Evolutionary conservation across 495 filamentous ascomycete species (phyloP).

Genomic region (Sordaria brevicollis): DNA sequence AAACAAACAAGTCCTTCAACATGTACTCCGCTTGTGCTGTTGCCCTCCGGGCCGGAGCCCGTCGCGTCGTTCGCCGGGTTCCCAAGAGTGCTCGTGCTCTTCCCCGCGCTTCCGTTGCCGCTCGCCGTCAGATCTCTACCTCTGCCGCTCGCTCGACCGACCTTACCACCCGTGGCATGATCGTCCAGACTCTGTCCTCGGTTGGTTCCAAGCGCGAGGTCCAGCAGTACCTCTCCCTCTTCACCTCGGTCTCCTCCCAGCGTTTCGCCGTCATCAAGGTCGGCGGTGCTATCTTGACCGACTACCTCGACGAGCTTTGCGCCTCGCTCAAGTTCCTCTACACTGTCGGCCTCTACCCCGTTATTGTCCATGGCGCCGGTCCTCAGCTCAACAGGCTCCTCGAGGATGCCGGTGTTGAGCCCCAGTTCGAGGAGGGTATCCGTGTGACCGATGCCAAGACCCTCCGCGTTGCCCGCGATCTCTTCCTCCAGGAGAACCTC

Average conservation of each 20-base stretch:
- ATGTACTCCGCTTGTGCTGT: constrained; percentile 29
- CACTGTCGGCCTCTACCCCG: constrained; percentile 89
- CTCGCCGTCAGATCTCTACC: constrained; percentile 20
- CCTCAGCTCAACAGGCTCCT: constrained; percentile 94
- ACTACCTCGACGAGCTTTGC: constrained; percentile 83
- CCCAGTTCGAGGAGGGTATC: constrained; percentile 94
- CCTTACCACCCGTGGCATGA: constrained; percentile 67
- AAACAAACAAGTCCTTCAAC: constrained; percentile 1
- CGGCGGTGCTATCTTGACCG: constrained; percentile 92
- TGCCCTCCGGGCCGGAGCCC: constrained; percentile 34
- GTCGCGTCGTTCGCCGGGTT: constrained; percentile 28
- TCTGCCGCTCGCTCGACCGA: constrained; percentile 31
- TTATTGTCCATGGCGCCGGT: constrained; percentile 93
- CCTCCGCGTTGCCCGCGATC: constrained; percentile 73
- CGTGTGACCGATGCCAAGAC: constrained; percentile 95
- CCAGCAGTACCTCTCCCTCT: constrained; percentile 96
- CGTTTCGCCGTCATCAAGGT: constrained; percentile 99
- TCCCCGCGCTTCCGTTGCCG: constrained; percentile 13
- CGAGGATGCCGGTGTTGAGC: constrained; percentile 85
- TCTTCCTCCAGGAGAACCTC: constrained; percentile 94
- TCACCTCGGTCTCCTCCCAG: constrained; percentile 93
- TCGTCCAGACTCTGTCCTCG: constrained; percentile 89
- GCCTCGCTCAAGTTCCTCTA: constrained; percentile 85
- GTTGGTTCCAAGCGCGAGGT: constrained; percentile 96
- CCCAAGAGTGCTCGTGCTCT: constrained; percentile 17